Conservation (phyloP, 1,284 basidiomycete genomes). For the Kwoniella shivajii region DNA sequence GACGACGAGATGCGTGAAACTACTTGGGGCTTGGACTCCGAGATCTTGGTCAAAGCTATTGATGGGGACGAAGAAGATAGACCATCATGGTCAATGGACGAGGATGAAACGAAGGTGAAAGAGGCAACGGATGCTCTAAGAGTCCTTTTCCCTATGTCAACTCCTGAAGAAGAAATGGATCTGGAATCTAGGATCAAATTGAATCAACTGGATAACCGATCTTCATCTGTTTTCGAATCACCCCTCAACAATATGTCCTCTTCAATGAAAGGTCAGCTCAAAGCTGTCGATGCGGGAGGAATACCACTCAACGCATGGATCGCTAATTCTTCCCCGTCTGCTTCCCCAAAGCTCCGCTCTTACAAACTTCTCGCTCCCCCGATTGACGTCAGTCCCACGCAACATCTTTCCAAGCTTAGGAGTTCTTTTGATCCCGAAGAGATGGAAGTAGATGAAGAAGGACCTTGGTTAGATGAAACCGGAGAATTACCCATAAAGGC, state of each 20-base stretch:
- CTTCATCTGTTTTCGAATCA: constrained; percentile 25
- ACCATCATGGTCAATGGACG: constrained; percentile 29
- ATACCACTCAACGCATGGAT: constrained; percentile 38
- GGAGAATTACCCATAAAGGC: constrained; percentile 47
- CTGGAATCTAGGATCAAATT: constrained; percentile 21
- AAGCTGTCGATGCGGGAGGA: constrained; percentile 29
- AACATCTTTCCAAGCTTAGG: constrained; percentile 32
- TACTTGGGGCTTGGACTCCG: constrained; percentile 42
- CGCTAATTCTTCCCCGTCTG: constrained; percentile 36
- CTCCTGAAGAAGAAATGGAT: constrained; percentile 26
- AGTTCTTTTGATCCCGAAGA: constrained; percentile 33
- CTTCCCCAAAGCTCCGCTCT: constrained; percentile 34
- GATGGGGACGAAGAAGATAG: constrained; percentile 28
- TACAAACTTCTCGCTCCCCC: constrained; percentile 16
- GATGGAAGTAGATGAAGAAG: constrained; percentile 41
- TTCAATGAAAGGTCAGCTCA: constrained; percentile 29
- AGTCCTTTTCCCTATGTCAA: constrained; percentile 41
- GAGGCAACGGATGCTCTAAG: constrained; percentile 48
- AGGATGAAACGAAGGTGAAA: constrained; percentile 43
- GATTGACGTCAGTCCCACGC: constrained; percentile 37
- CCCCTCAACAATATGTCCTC: constrained; percentile 27
- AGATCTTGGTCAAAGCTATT: constrained; percentile 32
- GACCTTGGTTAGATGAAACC: constrained; percentile 42
- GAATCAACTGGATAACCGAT: constrained; percentile 39
- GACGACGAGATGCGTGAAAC: constrained; percentile 46